Evolutionary conservation across 768 basidiomycete genomes (phyloP).

Genomic region (Suillus subaureus): DNA sequence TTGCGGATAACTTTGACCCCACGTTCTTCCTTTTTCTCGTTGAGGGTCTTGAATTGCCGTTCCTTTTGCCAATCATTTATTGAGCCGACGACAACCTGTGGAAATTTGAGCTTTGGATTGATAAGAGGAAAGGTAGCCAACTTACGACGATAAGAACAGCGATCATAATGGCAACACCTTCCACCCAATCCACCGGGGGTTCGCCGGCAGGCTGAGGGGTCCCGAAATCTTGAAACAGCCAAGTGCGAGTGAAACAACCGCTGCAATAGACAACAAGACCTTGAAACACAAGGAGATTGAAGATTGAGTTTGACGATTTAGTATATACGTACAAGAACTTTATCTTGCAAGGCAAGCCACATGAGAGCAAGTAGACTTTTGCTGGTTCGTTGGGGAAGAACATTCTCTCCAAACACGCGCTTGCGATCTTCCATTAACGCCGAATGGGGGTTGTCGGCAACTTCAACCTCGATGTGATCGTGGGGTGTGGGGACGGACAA

Average conservation of each 20-base stretch:
- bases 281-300: conserved; percentile 31
- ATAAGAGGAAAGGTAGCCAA: conserved; percentile 10
- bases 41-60: conserved; percentile 88
- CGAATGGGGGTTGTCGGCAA: conserved; percentile 15
- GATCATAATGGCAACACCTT: conserved; percentile 83
- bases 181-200: conserved; percentile 95
- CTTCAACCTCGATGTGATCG: conserved; percentile 15
- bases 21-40: conserved; percentile 95
- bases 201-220: conserved; percentile 54
- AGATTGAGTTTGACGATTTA: conserved; percentile 3
- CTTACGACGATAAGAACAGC: conserved; percentile 76
- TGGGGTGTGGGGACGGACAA: conserved; percentile 21
- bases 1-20: conserved; percentile 81
- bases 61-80: conserved; percentile 99
- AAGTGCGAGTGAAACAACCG: conserved; percentile 88
- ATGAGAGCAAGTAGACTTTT: conserved; percentile 77
- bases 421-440: conserved; percentile 63
- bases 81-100: conserved; percentile 84
- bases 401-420: conserved; percentile 74
- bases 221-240: conserved; percentile 96
- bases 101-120: neutral
- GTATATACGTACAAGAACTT: conserved; percentile 68
- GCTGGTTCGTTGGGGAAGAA: conserved; percentile 67
- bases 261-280: conserved; percentile 90
- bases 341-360: conserved; percentile 88